Evolutionary conservation across 805 yeast species (phyloP).

Genomic region (Priceomyces carsonii): DNA sequence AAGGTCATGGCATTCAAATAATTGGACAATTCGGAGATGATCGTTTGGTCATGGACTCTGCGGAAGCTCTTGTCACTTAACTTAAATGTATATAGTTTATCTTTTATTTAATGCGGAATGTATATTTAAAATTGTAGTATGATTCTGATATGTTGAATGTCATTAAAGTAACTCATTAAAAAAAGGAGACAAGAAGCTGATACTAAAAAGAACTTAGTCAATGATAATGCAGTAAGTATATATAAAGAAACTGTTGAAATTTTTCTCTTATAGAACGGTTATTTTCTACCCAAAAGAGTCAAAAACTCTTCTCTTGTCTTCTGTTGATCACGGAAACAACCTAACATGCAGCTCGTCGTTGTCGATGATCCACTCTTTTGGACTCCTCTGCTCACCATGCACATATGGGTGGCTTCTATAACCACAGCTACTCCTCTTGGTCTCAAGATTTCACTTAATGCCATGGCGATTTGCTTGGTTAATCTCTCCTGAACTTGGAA

Average conservation of each 20-base stretch:
- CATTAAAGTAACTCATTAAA: constrained; percentile 21
- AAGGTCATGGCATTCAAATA: constrained; percentile 68
- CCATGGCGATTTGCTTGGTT: constrained; percentile 97
- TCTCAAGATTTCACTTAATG: constrained; percentile 82
- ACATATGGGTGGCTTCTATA: constrained; percentile 97
- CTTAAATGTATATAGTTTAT: constrained; percentile 4
- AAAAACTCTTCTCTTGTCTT: constrained; percentile 96
- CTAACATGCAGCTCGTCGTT: constrained; percentile 95
- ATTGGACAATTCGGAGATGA: constrained; percentile 90
- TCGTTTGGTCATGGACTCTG: constrained; percentile 48
- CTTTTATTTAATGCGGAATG: constrained; percentile 1
- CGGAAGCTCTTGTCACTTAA: constrained; percentile 12
- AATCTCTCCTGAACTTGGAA: constrained; percentile 97
- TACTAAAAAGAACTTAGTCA: constrained; percentile 8
- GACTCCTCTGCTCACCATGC: constrained; percentile 98
- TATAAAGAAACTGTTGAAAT: constrained; percentile 17
- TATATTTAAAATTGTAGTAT: constrained; percentile 1
- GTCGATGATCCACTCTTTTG: constrained; percentile 95
- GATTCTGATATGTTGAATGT: constrained; percentile 31
- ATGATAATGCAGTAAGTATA: constrained; percentile 2
- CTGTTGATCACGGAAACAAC: constrained; percentile 90
- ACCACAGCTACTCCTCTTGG: constrained; percentile 99
- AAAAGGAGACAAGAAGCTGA: constrained; percentile 8
- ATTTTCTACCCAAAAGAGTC: constrained; percentile 69
- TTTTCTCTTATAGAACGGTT: constrained; percentile 8